Evolutionary conservation across 1,139 yeast species (phyloP).

Genomic region (Zygosaccharomyces sapae): DNA sequence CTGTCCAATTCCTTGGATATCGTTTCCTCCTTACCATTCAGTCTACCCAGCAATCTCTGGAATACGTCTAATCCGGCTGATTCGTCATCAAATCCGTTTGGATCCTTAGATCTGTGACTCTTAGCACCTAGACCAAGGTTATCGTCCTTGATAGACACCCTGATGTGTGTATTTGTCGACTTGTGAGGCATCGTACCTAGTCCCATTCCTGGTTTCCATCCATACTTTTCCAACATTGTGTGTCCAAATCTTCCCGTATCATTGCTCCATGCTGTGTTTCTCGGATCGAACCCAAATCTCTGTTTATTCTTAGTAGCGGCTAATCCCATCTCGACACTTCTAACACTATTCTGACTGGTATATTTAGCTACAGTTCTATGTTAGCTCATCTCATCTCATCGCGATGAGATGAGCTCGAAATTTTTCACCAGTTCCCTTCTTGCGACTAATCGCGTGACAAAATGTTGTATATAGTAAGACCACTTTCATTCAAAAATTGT

Average conservation of each 20-base stretch:
- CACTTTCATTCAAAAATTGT: not conserved
- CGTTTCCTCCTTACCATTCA: conserved; percentile 70
- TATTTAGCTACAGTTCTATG: not conserved
- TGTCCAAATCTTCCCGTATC: conserved; percentile 84
- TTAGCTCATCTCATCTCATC: conserved; percentile 2
- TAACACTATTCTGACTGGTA: not conserved
- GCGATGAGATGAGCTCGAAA: conserved; percentile 9
- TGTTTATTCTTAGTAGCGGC: conserved; percentile 82
- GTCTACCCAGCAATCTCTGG: conserved; percentile 81
- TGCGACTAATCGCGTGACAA: not conserved
- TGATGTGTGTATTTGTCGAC: conserved; percentile 68
- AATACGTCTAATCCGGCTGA: conserved; percentile 90
- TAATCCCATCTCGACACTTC: conserved; percentile 60
- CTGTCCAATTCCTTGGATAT: conserved; percentile 58
- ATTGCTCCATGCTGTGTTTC: conserved; percentile 94
- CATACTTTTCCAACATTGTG: conserved; percentile 71
- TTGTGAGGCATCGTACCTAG: conserved; percentile 68
- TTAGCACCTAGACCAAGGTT: conserved; percentile 85
- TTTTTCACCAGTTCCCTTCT: conserved; percentile 3
- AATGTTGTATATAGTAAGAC: not conserved
- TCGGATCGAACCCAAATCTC: conserved; percentile 86
- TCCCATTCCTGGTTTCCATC: conserved; percentile 92
- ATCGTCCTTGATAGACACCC: conserved; percentile 76
- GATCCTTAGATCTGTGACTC: conserved; percentile 49
- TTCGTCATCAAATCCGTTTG: conserved; percentile 65